Evolutionary conservation across 1,139 yeast genomes (phyloP), one percentile per base, ranked within the genome.

Genomic region (Hyphopichia pseudoburtonii): DNA sequence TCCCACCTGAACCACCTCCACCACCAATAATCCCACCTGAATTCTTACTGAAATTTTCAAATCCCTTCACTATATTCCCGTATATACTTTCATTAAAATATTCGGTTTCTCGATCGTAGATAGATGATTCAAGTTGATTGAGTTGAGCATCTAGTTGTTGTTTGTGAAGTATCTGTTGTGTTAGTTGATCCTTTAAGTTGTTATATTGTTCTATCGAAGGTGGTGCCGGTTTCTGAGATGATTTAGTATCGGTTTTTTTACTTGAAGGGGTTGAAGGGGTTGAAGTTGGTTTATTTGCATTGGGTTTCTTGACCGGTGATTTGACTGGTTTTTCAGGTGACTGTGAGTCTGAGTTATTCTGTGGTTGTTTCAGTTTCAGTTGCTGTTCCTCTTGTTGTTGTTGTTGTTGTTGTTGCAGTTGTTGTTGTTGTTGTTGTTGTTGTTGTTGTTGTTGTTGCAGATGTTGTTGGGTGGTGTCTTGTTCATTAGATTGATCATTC

Each of bases 21-120:
- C 41, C 21, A 12, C 28, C 31, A n/a, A n/a, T n/a, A 10, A 17
- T 15, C 36, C 54, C 48, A 11, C 64, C 51, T 9, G 64, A 46
- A 9, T 52, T 48, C 54, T 86, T 86, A 37, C 82, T 71, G 56
- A 86, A 86, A 50, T 80, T 84, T 41, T 90, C 97, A 54, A 89
- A 90, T 1, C 97, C 97, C 47, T 84, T 84, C 24, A 89, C 86
- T 24, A 92, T 83, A 56, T 88, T 88, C 0, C 96, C 96, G 40
- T 80, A 78, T 8, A 73, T 64, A 48, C 71, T 60, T 41, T 85
- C 90, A 36, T 82, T 78, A 38, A 92, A 77, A 56, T 92, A 90
- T 22, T 78, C 78, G 5, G 86, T 80, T 58, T 92, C 97, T 45
- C 79, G 79, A 40, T 81, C 84, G 62, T 81, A 89, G n/a, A 92